Base-by-base conservation (phyloP, 2,329 filamentous ascomycete species). In the Fusarium concolor region DNA sequence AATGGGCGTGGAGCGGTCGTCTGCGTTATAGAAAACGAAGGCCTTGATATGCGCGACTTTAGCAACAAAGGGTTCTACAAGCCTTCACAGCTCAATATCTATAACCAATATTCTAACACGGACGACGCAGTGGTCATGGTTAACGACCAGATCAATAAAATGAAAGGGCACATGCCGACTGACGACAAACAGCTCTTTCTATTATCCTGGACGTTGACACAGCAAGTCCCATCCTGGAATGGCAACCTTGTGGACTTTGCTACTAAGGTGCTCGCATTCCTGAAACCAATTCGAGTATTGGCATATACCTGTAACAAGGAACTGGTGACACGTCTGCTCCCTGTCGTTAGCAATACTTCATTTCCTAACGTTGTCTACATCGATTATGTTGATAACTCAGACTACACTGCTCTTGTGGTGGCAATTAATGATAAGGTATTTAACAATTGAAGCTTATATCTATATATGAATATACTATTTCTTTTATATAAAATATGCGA, bases 231-330 rank as follows among this genome's bases (percentile, higher is more conserved):
- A 22, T 33, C 28, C 18, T 46, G 44, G 44, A 33, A 46, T 12
- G 44, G 44, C 4, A 33, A 46, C 29, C 28, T 46, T 24, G 29
- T 46, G 28, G 44, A 33, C 29, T 46, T 46, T 33, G 18, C 10
- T 33, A 46, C 28, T 14, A 33, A 46, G 29, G 44, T 46, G 18
- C 18, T 46, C 14, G 28, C 44, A 46, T 46, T 46, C 18, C 44
- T 46, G 18, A 46, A 46, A 33, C 44, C 44, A 17, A 46, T 46
- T 33, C 14, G 44, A 46, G 29, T 33, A 10, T 33, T 46, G 15
- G 44, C 44, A 46, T 46, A 46, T 33, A 46, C 29, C 18, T 46
- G 44, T 9, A 46, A 46, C 44, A 46, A 46, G 29, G 44, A 46
- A 24, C 9, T 46, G 28, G 28, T 46, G 29, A 46, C 29, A 9